Percentiles rank a stretch among this genome's conserved stretches.
These are phyloP conservation scores for Termitomyces sp. DNA, from an alignment of 768 basidiomycete genomes.

Conservation along the genomic window DNA sequence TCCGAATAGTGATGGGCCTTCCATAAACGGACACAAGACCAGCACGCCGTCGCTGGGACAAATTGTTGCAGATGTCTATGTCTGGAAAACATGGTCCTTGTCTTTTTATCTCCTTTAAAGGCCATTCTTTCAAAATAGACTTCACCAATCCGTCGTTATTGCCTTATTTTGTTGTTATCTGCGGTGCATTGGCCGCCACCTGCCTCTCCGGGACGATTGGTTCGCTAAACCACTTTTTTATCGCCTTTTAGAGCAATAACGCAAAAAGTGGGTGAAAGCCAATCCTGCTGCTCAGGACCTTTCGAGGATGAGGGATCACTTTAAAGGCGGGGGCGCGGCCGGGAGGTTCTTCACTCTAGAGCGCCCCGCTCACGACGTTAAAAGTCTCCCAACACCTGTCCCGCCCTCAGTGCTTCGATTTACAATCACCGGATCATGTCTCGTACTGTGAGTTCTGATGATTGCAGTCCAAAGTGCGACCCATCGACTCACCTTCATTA, in stretches of 20 bases:
- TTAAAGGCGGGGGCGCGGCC: background rate
- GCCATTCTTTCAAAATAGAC: slow-evolving; percentile 4
- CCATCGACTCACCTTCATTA: background rate
- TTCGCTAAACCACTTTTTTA: slow-evolving; percentile 8
- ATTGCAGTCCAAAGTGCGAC: background rate
- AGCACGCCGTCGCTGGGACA: background rate
- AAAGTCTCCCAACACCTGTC: background rate
- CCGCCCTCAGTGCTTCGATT: background rate
- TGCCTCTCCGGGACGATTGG: slow-evolving; percentile 14
- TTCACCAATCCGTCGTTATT: slow-evolving; percentile 12
- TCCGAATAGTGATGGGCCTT: background rate
- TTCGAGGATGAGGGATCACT: background rate
- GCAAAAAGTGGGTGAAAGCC: slow-evolving; percentile 12
- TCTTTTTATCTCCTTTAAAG: slow-evolving; percentile 9
- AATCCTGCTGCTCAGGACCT: slow-evolving; percentile 2
- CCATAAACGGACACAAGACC: background rate
- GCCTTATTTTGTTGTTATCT: slow-evolving; percentile 12
- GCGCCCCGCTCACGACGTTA: background rate
- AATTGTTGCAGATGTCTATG: background rate
- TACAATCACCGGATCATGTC: slow-evolving; percentile 8
- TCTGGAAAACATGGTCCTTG: slow-evolving; percentile 3
- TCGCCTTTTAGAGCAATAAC: slow-evolving; percentile 14
- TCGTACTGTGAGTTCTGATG: slow-evolving; percentile 6
- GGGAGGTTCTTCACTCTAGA: background rate
- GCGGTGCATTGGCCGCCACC: slow-evolving; percentile 11